Conservation (phyloP, 495 filamentous ascomycete species). For the Margaritispora aquatica region DNA sequence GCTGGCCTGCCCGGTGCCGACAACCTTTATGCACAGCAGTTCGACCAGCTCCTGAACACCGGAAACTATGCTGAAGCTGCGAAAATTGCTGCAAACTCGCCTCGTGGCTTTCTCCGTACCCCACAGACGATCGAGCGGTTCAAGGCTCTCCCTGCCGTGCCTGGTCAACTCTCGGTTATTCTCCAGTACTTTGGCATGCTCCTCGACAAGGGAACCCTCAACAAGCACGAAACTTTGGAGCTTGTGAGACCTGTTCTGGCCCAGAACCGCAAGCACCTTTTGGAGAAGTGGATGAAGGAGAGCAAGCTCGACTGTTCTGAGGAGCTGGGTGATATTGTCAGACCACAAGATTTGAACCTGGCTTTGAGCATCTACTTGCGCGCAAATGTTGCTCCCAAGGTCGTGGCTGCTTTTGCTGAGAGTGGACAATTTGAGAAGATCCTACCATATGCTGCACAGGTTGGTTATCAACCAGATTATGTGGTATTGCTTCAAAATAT, state of each 20-base stretch:
- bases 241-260: conserved; percentile 86
- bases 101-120: conserved; percentile 89
- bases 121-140: conserved; percentile 91
- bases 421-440: conserved; percentile 96
- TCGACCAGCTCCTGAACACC: conserved; percentile 70
- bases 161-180: conserved; percentile 81
- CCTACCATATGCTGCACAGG: conserved; percentile 76
- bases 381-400: conserved; percentile 84
- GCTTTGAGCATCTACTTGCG: conserved; percentile 82
- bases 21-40: conserved; percentile 87
- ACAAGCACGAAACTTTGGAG: conserved; percentile 89
- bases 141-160: conserved; percentile 70
- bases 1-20: conserved; percentile 93
- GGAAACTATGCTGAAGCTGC: conserved; percentile 83
- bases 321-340: conserved; percentile 89
- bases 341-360: conserved; percentile 78
- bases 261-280: conserved; percentile 88
- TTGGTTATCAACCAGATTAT: conserved; percentile 87
- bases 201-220: conserved; percentile 88
- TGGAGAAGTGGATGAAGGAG: conserved; percentile 97
- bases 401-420: conserved; percentile 89
- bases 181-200: conserved; percentile 98
- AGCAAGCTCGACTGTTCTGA: conserved; percentile 94
- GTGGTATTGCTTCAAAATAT: conserved; percentile 81
- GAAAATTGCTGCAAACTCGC: conserved; percentile 93